Evolutionary conservation across 345 rosid genomes (phyloP).

Genomic region (Laguncularia racemosa): DNA sequence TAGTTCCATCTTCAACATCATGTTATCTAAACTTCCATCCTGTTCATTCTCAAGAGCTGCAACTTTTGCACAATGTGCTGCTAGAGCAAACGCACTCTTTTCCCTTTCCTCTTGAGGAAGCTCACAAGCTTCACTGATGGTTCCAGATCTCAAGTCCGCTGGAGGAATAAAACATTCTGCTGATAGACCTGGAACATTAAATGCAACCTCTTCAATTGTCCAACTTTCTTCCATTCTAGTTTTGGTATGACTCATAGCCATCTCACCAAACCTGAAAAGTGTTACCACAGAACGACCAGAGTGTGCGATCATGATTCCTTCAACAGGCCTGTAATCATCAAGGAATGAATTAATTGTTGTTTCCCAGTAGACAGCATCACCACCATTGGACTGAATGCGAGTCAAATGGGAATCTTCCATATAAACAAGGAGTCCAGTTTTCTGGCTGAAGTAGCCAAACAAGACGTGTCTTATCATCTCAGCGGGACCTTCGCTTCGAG

Average conservation of each 20-base stretch:
- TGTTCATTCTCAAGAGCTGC: constrained; percentile 56
- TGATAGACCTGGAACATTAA: constrained; percentile 82
- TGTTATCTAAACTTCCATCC: constrained; percentile 21
- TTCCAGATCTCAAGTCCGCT: constrained; percentile 58
- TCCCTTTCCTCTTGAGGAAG: constrained; percentile 58
- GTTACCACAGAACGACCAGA: constrained; percentile 83
- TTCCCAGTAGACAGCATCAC: constrained; percentile 86
- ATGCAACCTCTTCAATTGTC: constrained; percentile 95
- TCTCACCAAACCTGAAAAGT: constrained; percentile 84
- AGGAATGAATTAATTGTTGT: constrained; percentile 79
- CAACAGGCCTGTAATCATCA: constrained; percentile 75
- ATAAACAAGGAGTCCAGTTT: constrained; percentile 76
- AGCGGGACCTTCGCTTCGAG: constrained; percentile 86
- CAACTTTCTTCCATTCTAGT: constrained; percentile 97
- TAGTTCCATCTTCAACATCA: constrained; percentile 42
- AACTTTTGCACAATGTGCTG: constrained; percentile 60
- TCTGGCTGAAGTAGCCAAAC: constrained; percentile 87
- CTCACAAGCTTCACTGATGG: constrained; percentile 53
- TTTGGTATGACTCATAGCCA: constrained; percentile 68
- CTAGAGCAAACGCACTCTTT: constrained; percentile 34
- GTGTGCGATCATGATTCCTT: constrained; percentile 94
- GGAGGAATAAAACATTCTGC: constrained; percentile 90
- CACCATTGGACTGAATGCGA: constrained; percentile 70
- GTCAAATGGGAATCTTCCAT: constrained; percentile 89
- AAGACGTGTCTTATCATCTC: constrained; percentile 84